phyloP scores from a whole-genome alignment of 1,284 basidiomycete species.

The Termitomyces sp. region DNA sequence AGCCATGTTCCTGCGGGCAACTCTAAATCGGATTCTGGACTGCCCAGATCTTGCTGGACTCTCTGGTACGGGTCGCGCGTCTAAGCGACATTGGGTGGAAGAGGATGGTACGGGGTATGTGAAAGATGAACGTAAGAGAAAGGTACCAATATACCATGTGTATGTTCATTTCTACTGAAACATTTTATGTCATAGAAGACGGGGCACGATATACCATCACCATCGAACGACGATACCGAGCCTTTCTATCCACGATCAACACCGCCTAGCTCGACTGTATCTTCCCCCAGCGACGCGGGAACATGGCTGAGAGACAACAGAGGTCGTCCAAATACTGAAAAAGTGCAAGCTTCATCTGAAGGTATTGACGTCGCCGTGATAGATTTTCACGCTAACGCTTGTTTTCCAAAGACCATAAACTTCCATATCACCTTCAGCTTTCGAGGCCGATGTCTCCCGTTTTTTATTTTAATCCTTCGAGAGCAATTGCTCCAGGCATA shows the following conservation, averaged over 20 bases:
- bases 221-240: background rate
- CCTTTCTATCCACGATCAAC: background rate
- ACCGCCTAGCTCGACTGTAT: background rate
- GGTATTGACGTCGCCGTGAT: background rate
- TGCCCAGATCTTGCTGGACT: constrained; percentile 45
- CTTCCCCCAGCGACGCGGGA: background rate
- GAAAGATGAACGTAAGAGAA: background rate
- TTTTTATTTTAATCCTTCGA: background rate
- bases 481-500: background rate
- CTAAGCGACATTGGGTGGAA: background rate
- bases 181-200: background rate
- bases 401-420: background rate
- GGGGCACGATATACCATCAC: background rate
- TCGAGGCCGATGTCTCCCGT: background rate
- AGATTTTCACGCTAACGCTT: background rate
- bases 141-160: background rate
- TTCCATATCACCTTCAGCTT: background rate
- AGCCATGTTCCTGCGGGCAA: constrained; percentile 37
- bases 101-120: background rate
- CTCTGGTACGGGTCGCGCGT: constrained; percentile 6
- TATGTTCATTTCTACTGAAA: background rate
- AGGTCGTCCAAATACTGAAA: background rate
- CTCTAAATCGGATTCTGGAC: constrained; percentile 37
- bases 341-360: background rate
- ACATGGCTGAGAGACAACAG: background rate